Base-by-base conservation (phyloP, 2,329 filamentous ascomycete genomes). In the Hypoxylon sp. region DNA sequence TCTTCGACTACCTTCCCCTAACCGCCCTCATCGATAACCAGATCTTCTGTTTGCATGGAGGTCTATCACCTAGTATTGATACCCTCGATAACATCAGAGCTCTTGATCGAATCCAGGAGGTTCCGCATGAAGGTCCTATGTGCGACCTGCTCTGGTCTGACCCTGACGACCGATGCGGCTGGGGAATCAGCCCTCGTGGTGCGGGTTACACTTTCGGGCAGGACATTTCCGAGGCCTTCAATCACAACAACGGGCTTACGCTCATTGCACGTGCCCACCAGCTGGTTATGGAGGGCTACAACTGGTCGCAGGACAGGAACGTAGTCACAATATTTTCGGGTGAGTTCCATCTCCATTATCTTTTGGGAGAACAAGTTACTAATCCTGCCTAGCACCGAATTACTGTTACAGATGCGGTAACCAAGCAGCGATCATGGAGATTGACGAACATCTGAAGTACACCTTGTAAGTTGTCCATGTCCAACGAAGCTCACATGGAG, bases 351-450 rank as follows among this genome's bases (percentile, higher is more conserved):
- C 8, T 13, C 15, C 6, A 7, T 11, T 8, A 3, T 8, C 7
- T 7, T 36, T 20, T 8, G 2, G 15, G 8, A 32, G 31, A 20
- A 16, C 42, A 49, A 29, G 7, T 1, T 44, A 34, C 46, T 51
- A 46, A 49, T 51, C 11, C 17, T 31, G 7, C 31, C 17, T 68
- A 86, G 89, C 89, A 44, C 89, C 89, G 59, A 93, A 93, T 74
- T 99, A 99, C 81, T 99, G 93, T 79, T 97, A 99, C 81, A 86
- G 94, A 73, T 99, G 94, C 71, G 94, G 94, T 70, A 99, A 99
- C 76, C 94, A 97, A 76, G 94, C 94, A 49, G 94, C 94, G n/a
- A 97, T 99, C 73, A 99, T 99, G 94, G 94, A 97, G 76, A 99
- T 99, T 73, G 94, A 97, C 63, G 94, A 99, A 77, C 92, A 97